Percentiles rank a stretch among this genome's conserved stretches.
Conservation (phyloP, 2,329 filamentous ascomycete species). For the Fusarium humuli region DNA sequence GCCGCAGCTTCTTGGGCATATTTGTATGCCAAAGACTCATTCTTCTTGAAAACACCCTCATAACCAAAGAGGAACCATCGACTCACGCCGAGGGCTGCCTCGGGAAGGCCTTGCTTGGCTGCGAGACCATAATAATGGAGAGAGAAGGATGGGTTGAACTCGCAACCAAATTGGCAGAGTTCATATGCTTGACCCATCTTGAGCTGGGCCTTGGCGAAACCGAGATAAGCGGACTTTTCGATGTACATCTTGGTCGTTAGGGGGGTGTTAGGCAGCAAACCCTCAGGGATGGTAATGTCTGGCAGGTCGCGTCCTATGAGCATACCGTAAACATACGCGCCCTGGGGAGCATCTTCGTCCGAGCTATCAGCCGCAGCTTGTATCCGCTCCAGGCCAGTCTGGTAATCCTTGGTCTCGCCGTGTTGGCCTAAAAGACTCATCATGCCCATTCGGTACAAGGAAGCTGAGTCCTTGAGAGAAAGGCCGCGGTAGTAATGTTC, state of each 20-base stretch:
- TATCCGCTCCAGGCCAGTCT: slow-evolving; percentile 83
- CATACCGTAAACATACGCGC: slow-evolving; percentile 96
- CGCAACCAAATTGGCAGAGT: slow-evolving; percentile 90
- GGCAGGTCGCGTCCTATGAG: slow-evolving; percentile 89
- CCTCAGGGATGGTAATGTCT: slow-evolving; percentile 84
- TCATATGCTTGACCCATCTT: slow-evolving; percentile 98
- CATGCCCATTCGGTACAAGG: slow-evolving; percentile 90
- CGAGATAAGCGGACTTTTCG: slow-evolving; percentile 94
- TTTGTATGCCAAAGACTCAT: slow-evolving; percentile 90
- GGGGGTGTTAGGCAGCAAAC: slow-evolving; percentile 76
- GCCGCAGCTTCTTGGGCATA: slow-evolving; percentile 90
- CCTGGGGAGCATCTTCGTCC: slow-evolving; percentile 96
- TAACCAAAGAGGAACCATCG: slow-evolving; percentile 99
- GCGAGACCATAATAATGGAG: slow-evolving; percentile 96
- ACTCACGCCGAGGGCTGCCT: slow-evolving; percentile 95
- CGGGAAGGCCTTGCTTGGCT: slow-evolving; percentile 89
- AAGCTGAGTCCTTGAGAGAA: slow-evolving; percentile 85
- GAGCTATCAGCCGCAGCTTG: slow-evolving; percentile 84
- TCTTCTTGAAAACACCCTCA: slow-evolving; percentile 92
- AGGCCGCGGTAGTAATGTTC: slow-evolving; percentile 90
- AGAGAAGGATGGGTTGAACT: slow-evolving; percentile 92
- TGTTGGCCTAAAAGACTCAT: slow-evolving; percentile 96
- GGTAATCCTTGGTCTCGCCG: slow-evolving; percentile 85
- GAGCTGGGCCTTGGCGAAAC: slow-evolving; percentile 94
- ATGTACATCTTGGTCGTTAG: slow-evolving; percentile 85